These are phyloP conservation scores for Avicennia marina DNA, from an alignment of 257 asterid species.

Conservation along the genomic window DNA sequence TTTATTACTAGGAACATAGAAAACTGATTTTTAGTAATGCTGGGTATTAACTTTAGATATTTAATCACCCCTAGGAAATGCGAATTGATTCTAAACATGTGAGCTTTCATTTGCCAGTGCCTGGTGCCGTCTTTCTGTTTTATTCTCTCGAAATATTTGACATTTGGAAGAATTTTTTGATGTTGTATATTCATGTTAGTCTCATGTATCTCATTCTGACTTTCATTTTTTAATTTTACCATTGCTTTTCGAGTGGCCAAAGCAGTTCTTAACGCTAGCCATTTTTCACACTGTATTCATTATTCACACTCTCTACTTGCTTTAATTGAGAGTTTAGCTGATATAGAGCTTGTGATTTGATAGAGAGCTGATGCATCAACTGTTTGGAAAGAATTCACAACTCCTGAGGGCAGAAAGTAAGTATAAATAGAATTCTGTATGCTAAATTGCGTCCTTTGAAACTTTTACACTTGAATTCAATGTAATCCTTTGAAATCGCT, in stretches of 20 bases:
- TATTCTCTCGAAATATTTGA: background rate
- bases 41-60: no score
- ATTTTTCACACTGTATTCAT: constrained; percentile 5
- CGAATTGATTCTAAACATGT: background rate
- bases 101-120: constrained; percentile 3
- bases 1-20: no score
- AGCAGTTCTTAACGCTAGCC: constrained; percentile 2
- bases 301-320: background rate
- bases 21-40: no score
- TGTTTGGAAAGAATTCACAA: constrained; percentile 96
- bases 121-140: constrained; percentile 7
- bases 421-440: constrained; percentile 22
- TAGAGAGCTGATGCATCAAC: constrained; percentile 99
- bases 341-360: constrained; percentile 18
- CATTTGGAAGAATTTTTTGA: background rate
- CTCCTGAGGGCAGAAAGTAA: constrained; percentile 96
- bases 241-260: constrained; percentile 3
- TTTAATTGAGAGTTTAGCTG: constrained; percentile 11
- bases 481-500: background rate
- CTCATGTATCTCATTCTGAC: background rate
- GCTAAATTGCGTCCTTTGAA: background rate
- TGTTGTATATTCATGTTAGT: background rate
- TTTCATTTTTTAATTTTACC: background rate
- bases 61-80: background rate
- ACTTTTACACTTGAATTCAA: background rate